phyloP scores from a whole-genome alignment of 148 eudicot species.

The Hydrangea macrophylla region DNA sequence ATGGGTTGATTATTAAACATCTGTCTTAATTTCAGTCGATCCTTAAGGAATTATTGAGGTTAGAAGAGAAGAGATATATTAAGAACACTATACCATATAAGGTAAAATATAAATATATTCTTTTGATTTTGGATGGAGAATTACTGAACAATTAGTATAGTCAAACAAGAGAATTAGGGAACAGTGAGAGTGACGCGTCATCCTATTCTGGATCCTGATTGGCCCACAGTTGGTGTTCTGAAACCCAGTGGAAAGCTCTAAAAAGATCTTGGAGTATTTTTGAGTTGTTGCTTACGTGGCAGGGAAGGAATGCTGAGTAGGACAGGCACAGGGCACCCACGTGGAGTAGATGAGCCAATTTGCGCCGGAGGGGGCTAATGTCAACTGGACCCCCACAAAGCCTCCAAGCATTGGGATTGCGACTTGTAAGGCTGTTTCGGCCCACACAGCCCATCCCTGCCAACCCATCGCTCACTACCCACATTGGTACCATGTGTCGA shows the following conservation, averaged over 20 bases:
- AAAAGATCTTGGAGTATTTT: background rate
- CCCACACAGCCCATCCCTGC: conserved; percentile 27
- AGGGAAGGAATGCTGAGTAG: conserved; percentile 21
- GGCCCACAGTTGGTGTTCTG: background rate
- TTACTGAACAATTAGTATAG: background rate
- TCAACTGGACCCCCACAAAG: conserved; percentile 15
- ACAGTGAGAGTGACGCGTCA: conserved; percentile 14
- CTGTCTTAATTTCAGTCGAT: background rate
- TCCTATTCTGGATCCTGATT: background rate
- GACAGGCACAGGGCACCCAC: conserved; percentile 15
- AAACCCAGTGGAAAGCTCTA: background rate
- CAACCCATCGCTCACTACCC: conserved; percentile 18
- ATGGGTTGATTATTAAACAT: no score
- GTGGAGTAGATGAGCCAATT: conserved; percentile 20
- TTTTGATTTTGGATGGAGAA: background rate
- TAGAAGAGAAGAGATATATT: background rate
- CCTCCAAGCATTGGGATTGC: conserved; percentile 20
- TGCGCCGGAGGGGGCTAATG: background rate
- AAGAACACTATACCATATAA: background rate
- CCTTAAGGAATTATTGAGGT: background rate
- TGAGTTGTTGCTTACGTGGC: conserved; percentile 12
- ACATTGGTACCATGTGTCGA: background rate
- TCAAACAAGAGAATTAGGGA: conserved; percentile 15
- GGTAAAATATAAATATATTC: background rate
- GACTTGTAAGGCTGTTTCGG: conserved; percentile 25